phyloP scores from a whole-genome alignment of 352 stramenopile species.

The Phytopythium aichiense region DNA sequence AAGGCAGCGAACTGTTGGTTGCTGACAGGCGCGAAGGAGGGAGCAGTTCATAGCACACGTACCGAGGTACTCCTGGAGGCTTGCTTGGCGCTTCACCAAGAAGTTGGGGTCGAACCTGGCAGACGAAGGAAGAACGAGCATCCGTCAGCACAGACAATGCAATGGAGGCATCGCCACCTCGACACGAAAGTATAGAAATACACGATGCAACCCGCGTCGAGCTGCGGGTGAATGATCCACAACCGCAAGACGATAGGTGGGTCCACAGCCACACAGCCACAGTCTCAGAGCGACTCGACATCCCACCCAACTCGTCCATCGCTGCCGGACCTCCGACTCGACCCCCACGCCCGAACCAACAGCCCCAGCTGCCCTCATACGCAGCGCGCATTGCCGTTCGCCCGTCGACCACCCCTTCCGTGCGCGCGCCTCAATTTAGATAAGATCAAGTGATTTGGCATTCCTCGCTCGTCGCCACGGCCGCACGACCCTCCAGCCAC shows the following conservation, averaged over 20 bases:
- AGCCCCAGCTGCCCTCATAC: not conserved
- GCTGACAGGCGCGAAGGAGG: too few relatives aligned
- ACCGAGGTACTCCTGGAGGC: conserved; percentile 76
- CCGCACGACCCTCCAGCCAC: not conserved
- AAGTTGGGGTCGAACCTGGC: conserved; percentile 84
- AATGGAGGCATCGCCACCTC: not conserved
- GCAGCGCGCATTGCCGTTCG: not conserved
- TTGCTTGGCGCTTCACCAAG: conserved; percentile 65
- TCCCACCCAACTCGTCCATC: not conserved
- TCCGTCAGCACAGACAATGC: not conserved
- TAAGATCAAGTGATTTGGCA: conserved; percentile 91
- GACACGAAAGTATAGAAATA: not conserved
- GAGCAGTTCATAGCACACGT: not conserved
- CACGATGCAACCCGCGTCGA: not conserved
- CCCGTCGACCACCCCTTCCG: not conserved
- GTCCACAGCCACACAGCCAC: not conserved
- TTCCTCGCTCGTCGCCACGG: conserved; percentile 33
- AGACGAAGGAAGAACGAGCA: not conserved
- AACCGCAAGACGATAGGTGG: not conserved
- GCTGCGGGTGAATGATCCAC: not conserved
- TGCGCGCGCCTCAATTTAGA: conserved; percentile 31
- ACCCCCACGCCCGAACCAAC: not conserved
- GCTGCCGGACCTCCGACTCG: not conserved
- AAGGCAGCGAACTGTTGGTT: too few relatives aligned
- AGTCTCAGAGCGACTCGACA: conserved; percentile 1